phyloP scores from a whole-genome alignment of 768 basidiomycete species.

The Termitomyces sp. region DNA sequence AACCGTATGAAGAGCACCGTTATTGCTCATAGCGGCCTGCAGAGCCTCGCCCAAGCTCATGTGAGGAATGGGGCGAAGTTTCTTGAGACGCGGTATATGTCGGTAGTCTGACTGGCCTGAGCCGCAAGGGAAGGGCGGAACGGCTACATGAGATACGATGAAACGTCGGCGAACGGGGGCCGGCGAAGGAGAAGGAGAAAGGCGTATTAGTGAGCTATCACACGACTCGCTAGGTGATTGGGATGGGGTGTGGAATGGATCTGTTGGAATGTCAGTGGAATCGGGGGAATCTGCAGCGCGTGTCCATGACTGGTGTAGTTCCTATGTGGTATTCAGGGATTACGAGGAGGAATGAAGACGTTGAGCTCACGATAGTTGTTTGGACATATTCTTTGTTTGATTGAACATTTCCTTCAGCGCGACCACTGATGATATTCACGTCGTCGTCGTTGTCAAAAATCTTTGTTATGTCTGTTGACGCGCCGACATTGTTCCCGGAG shows the following conservation, averaged over 20 bases:
- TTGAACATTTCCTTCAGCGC: too few relatives aligned
- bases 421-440: neutral
- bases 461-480: neutral
- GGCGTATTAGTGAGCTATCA: neutral
- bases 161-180: neutral
- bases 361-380: neutral
- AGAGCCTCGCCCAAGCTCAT: slow-evolving; percentile 12
- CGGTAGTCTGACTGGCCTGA: slow-evolving; percentile 12
- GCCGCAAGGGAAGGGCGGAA: slow-evolving; percentile 17
- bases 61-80: neutral
- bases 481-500: neutral
- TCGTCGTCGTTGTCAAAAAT: slow-evolving; percentile 2
- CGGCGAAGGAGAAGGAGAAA: neutral
- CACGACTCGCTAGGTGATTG: slow-evolving; percentile 4
- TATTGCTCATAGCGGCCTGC: slow-evolving; percentile 11
- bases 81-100: neutral
- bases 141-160: slow-evolving; percentile 17
- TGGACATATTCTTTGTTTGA: neutral
- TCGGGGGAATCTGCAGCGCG: slow-evolving; percentile 10
- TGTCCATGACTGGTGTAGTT: neutral
- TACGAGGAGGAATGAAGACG: neutral
- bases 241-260: slow-evolving; percentile 2
- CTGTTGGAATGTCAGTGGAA: neutral
- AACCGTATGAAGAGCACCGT: neutral
- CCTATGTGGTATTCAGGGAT: neutral